Conservation (phyloP, 164 flowering plant genomes). For the Houttuynia cordata region DNA sequence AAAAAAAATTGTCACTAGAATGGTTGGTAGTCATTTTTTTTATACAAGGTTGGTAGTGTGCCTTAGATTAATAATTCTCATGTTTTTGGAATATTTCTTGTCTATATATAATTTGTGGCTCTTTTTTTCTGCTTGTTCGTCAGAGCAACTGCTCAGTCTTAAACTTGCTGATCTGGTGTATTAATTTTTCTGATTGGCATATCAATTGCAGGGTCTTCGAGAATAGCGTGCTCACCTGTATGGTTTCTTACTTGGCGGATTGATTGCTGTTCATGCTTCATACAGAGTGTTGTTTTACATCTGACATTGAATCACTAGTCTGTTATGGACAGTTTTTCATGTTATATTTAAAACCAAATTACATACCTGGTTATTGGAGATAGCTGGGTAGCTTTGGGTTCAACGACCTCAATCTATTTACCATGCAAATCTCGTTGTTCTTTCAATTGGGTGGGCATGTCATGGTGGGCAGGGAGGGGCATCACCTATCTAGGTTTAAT, state of each 20-base stretch:
- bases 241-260: slow-evolving; percentile 84
- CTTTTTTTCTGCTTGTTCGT: no score
- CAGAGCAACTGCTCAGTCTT: no score
- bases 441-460: background rate
- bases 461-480: no score
- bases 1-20: no score
- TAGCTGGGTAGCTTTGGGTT: slow-evolving; percentile 6
- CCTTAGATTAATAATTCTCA: no score
- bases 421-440: background rate
- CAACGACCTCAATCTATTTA: background rate
- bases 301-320: slow-evolving; percentile 45
- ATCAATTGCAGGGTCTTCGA: slow-evolving; percentile 71
- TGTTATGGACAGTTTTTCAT: slow-evolving; percentile 27
- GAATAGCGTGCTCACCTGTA: slow-evolving; percentile 72
- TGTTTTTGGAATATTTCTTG: background rate
- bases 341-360: background rate
- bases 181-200: slow-evolving; percentile 70
- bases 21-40: no score
- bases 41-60: no score
- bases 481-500: no score
- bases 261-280: slow-evolving; percentile 54
- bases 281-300: slow-evolving; percentile 58
- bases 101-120: no score
- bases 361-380: slow-evolving; percentile 17
- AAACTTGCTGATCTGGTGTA: slow-evolving; percentile 22